These are phyloP conservation scores for Aspergillus sparsus DNA, from an alignment of 495 filamentous ascomycete genomes.

Conservation along the genomic window DNA sequence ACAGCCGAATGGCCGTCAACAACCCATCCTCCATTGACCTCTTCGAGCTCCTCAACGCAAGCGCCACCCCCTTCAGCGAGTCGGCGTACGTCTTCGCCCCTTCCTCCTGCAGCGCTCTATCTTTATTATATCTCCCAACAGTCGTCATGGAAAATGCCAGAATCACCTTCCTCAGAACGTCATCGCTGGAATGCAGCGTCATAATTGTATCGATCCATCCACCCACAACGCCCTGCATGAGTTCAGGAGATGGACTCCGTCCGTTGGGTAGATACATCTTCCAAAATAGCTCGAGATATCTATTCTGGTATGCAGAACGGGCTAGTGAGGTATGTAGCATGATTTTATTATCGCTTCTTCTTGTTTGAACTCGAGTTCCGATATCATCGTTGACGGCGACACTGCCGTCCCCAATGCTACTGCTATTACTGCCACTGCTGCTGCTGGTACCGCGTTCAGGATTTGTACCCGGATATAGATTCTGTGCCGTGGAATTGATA, in stretches of 20 bases:
- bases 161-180: constrained; percentile 3
- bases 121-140: constrained; percentile 4
- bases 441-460: not conserved
- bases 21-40: constrained; percentile 5
- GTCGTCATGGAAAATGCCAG: constrained; percentile 8
- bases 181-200: not conserved
- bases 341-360: not conserved
- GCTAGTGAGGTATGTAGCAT: not conserved
- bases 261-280: constrained; percentile 15
- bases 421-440: not conserved
- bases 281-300: constrained; percentile 16
- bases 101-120: constrained; percentile 6
- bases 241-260: not conserved
- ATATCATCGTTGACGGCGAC: not conserved
- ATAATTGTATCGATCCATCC: constrained; percentile 13
- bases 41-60: constrained; percentile 4
- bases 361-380: not conserved
- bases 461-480: not conserved
- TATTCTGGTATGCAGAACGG: constrained; percentile 14
- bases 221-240: constrained; percentile 3
- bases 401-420: not conserved
- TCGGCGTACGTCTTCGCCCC: constrained; percentile 8
- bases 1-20: constrained; percentile 9
- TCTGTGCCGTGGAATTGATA: constrained; percentile 14
- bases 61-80: constrained; percentile 8